A percentile compares a stretch with the other conserved stretches of the same genome.
These are phyloP conservation scores for Raphanus hybrid DNA, from an alignment of 441 rosid genomes.

Conservation along the genomic window DNA sequence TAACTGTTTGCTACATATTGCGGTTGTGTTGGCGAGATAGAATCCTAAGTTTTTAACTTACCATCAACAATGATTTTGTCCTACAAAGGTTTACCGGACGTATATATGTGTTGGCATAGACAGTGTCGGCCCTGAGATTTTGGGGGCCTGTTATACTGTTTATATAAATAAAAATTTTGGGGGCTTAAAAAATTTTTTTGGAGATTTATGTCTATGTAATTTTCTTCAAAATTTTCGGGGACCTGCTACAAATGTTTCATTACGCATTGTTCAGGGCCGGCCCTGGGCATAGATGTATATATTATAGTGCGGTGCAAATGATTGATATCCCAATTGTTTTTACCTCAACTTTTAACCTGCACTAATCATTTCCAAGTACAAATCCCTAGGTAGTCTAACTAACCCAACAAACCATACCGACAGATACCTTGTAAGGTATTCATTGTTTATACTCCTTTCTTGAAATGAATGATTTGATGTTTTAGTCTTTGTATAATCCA, in stretches of 20 bases:
- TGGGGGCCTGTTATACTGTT: too few relatives aligned
- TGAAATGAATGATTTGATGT: too few relatives aligned
- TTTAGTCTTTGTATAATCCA: too few relatives aligned
- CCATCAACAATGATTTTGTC: slow-evolving; percentile 41
- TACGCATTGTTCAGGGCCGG: too few relatives aligned
- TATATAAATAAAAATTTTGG: too few relatives aligned
- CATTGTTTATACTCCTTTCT: not conserved
- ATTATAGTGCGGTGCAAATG: slow-evolving; percentile 40
- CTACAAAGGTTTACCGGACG: slow-evolving; percentile 23
- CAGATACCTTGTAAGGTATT: slow-evolving; percentile 15
- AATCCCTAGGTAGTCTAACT: slow-evolving; percentile 34
- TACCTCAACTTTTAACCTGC: slow-evolving; percentile 38
- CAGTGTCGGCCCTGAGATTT: too few relatives aligned
- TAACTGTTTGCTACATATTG: slow-evolving; percentile 14
- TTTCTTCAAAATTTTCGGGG: too few relatives aligned
- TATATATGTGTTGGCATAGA: not conserved
- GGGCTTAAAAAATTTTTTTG: too few relatives aligned
- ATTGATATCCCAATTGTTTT: slow-evolving; percentile 38
- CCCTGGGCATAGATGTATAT: too few relatives aligned
- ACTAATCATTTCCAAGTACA: slow-evolving; percentile 36
- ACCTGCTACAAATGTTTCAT: too few relatives aligned
- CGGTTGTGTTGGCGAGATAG: slow-evolving; percentile 24
- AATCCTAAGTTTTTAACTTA: slow-evolving; percentile 40
- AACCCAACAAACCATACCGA: slow-evolving; percentile 28
- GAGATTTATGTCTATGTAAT: too few relatives aligned